Base-by-base conservation (phyloP, 306 rosid genomes). In the Oemleria cerasiformis region DNA sequence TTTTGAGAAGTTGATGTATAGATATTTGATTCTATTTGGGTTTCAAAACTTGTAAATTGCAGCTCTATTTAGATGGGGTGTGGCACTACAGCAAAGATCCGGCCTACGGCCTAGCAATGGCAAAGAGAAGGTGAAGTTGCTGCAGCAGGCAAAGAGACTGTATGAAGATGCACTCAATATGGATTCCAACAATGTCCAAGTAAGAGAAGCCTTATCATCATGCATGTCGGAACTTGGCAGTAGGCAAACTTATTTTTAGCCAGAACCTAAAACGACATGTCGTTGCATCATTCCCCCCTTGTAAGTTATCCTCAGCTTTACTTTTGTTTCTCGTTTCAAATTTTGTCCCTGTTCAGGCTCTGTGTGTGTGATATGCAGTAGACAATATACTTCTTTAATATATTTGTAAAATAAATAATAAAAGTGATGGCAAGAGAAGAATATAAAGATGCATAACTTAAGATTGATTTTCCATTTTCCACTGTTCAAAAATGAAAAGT, bases 51-150 rank as follows among this genome's bases (percentile, higher is more conserved):
- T 55, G 63, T 73, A 50, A 65, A 68, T 55, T 65, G 70, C 91
- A 94, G 97, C 99, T 64, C 78, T 91, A 63, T 91, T 84, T 84
- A 82, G 95, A 88, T 94, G 99, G 99, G 99, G 88, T 38, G 77
- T 79, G 73, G 80, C 92, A 63, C 86, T 94, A 79, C 99, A 94
- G 81, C 96, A 89, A 81, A 80, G 99, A 81, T 91, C 97, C 14
- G 95, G 84, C 53, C 81, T 91, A 75, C 78, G 97, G 74, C 92
- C 97, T 8, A 72, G 83, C 39, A 89, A 88, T 42, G 90, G 97
- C 50, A 91, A 84, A 83, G 97, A 94, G 83, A 94, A 91, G 78
- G 77, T 80, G 74, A 94, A 91, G 83, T 85, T 94, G 75, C 86
- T 91, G 65, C 86, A 78, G 19, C 99, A 91, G 62, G 97, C 97